Base-by-base conservation (phyloP, 2,329 filamentous ascomycete species). In the Rutstroemia sp. region DNA sequence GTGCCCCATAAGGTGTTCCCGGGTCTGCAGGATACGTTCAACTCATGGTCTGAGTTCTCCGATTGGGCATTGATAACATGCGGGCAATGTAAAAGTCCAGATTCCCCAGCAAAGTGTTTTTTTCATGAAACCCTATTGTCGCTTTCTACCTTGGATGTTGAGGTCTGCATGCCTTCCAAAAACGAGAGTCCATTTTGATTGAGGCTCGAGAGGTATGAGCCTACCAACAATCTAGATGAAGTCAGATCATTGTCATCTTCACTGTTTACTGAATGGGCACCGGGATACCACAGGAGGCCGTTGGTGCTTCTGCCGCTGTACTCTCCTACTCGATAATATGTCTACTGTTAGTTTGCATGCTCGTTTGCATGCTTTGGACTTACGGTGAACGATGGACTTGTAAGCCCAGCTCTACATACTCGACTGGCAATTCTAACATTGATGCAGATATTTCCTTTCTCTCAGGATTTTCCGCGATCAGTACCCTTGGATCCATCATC, bases 321-420 rank as follows among this genome's bases (percentile, higher is more conserved):
- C 49, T 69, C 16, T 7, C 64, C 6, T 70, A 69, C 50, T 70
- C 68, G 6, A 30, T 57, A 8, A 58, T 64, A 23, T 69, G 67
- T 45, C 44, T 66, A 7, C 57, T 50, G 4, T 47, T 68, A 44
- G 59, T 58, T 41, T 49, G 48, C 9, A 42, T 67, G 21, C 51
- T 70, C 19, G 57, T 63, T 12, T 61, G 57, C 48, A 57, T 69
- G 53, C 62, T 69, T 8, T 64, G 64, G 53, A 64, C 56, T 30
- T 68, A 65, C 55, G 67, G 67, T n/a, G 67, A 69, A 57, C 59
- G 58, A 59, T 68, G 60, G 59, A 64, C 64, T 30, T 68, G 66
- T 67, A 63, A 54, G 60, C 50, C 17, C 19, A 17, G 9, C 9
- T 19, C 17, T 27, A 9, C 10, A 14, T 46, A 3, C 16, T 34